Evolutionary conservation across 1,284 basidiomycete genomes (phyloP), one percentile per base, ranked within the genome.

Genomic region (Moesziomyces sp.): DNA sequence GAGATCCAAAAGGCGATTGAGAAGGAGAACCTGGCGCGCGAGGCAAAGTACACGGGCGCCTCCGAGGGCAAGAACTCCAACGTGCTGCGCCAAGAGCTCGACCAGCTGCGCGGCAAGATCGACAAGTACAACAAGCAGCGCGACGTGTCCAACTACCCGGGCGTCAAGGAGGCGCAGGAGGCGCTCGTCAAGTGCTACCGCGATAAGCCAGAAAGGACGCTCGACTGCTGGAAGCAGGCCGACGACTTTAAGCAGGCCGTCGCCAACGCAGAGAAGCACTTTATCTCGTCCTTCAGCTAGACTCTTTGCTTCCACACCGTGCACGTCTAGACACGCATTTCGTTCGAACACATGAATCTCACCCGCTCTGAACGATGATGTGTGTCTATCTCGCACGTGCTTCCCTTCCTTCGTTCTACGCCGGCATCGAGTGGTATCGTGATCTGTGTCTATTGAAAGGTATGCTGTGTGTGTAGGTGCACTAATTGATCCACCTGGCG

Each of bases 151-250:
- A 88, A 88, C 56, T 88, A 88, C 59, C 87, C 88, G 2, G 87
- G 87, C 44, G 88, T 91, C 14, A 89, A 89, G 79, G 86, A 86
- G 30, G 87, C 86, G 42, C 87, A 89, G 38, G 88, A 89, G 67
- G 88, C 88, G 23, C 87, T 93, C 34, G 86, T 89, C 5, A 85
- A 87, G 46, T 94, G 92, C 83, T 93, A 93, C 86, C 88, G 84
- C 92, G 91, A 86, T 66, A 88, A 92, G 78, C 83, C 86, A 6
- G 85, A 85, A 0, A 88, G 87, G 6, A 87, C 92, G 23, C 84
- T 94, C 45, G 88, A 93, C 73, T 94, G 92, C 84, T 92, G 90
- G 90, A 87, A 86, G 66, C 88, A 92, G 79, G 91, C 92, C 5
- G 84, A 85, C n/a, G 87, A 87, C 21, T 94, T 94, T 86, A 93